Conservation (phyloP, 179 eudicot species). For the Corrigiola litoralis region DNA sequence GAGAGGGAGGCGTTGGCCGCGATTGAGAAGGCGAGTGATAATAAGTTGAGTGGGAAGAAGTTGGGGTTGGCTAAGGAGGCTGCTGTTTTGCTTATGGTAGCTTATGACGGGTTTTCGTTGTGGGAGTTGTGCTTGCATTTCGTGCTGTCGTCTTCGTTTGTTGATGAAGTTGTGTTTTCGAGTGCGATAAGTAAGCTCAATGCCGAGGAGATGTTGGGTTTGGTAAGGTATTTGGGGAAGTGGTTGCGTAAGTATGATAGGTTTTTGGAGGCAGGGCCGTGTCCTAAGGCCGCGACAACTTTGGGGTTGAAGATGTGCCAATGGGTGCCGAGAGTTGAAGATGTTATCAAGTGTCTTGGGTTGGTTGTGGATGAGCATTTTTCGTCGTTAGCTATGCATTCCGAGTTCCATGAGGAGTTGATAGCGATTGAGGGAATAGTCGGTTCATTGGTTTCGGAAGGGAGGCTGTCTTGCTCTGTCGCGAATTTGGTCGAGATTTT, state of each 20-base stretch:
- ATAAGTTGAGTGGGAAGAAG: constrained; percentile 27
- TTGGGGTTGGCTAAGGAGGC: constrained; percentile 55
- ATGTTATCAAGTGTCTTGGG: constrained; percentile 50
- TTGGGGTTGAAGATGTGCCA: constrained; percentile 48
- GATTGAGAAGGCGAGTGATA: constrained; percentile 33
- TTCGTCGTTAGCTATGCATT: constrained; percentile 64
- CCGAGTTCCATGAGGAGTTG: constrained; percentile 67
- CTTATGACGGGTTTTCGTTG: constrained; percentile 56
- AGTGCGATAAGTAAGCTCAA: constrained; percentile 60
- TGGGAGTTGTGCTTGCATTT: constrained; percentile 74
- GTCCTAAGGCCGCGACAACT: constrained; percentile 34
- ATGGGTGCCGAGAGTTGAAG: constrained; percentile 65
- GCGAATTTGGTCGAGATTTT: constrained; percentile 46
- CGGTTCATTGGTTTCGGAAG: constrained; percentile 52
- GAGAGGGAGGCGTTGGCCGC: constrained; percentile 56
- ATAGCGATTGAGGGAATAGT: constrained; percentile 44
- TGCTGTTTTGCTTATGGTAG: constrained; percentile 64
- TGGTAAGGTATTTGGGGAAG: constrained; percentile 72
- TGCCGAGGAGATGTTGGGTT: constrained; percentile 50
- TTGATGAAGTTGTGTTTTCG: constrained; percentile 69
- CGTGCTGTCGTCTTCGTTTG: constrained; percentile 42
- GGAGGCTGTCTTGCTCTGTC: constrained; percentile 50
- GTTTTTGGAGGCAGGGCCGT: constrained; percentile 61
- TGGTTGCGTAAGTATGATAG: constrained; percentile 81
- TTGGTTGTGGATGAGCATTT: constrained; percentile 84